These are phyloP conservation scores for Emmonsiellopsis sp. DNA, from an alignment of 2,329 filamentous ascomycete genomes.

Conservation along the genomic window DNA sequence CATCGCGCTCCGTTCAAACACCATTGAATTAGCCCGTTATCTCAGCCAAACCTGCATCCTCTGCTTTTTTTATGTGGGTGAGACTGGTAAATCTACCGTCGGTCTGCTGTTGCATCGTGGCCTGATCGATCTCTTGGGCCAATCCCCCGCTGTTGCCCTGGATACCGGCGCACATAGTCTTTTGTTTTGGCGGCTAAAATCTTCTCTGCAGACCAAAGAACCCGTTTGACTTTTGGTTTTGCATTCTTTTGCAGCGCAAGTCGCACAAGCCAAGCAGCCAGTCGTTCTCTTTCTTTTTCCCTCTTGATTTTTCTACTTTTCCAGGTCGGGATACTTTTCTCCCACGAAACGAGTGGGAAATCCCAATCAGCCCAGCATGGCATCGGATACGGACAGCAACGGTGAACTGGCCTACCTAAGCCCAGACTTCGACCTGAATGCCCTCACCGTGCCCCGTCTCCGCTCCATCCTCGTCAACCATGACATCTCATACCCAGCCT, in stretches of 20 bases:
- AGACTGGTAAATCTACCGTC: not conserved
- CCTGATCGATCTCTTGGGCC: not conserved
- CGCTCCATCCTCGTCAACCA: conserved; percentile 87
- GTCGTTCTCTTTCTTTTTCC: not conserved
- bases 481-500: conserved; percentile 74
- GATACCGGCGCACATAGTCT: conserved; percentile 19
- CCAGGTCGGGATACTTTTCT: not conserved
- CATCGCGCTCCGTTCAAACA: too few relatives aligned
- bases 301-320: not conserved
- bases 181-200: not conserved
- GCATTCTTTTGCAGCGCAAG: too few relatives aligned
- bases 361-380: conserved; percentile 21
- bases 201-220: not conserved
- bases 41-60: not conserved
- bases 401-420: conserved; percentile 75
- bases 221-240: not conserved
- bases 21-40: too few relatives aligned
- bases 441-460: conserved; percentile 76
- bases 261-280: too few relatives aligned
- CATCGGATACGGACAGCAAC: conserved; percentile 10
- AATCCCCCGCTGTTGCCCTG: conserved; percentile 25
- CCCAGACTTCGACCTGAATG: conserved; percentile 73
- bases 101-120: not conserved
- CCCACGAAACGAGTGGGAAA: not conserved
- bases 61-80: not conserved